These are phyloP conservation scores for Brasenia schreberi DNA, from an alignment of 164 flowering plant genomes.

Conservation along the genomic window DNA sequence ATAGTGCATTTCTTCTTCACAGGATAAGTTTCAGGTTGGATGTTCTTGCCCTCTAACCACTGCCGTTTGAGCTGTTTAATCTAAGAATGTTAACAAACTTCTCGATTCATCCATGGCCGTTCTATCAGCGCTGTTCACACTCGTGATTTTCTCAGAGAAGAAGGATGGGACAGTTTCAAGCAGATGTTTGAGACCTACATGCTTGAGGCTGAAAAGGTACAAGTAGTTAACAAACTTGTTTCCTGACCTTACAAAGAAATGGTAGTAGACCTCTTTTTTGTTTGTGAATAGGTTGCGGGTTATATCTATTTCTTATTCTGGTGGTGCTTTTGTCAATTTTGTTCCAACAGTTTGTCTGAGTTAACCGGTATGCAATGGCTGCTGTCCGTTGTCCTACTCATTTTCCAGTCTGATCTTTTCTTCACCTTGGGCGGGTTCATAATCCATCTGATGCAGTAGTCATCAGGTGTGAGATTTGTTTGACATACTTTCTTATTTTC, in stretches of 20 bases:
- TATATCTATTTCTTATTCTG: background rate
- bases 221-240: background rate
- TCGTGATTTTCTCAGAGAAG: constrained; percentile 82
- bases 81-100: too few species aligned
- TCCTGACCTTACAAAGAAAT: background rate
- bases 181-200: constrained; percentile 76
- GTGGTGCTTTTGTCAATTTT: background rate
- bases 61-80: background rate
- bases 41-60: background rate
- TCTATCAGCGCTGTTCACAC: constrained; percentile 77
- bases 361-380: background rate
- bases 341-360: background rate
- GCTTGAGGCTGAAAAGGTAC: constrained; percentile 89
- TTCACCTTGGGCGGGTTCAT: too few species aligned
- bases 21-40: too few species aligned
- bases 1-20: background rate
- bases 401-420: too few species aligned
- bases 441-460: too few species aligned
- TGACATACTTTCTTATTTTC: background rate
- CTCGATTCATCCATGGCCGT: constrained; percentile 2
- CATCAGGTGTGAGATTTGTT: background rate
- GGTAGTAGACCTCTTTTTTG: background rate
- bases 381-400: too few species aligned
- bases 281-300: background rate
- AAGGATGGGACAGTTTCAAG: constrained; percentile 76